phyloP scores from a whole-genome alignment of 306 rosid genomes.

The Begonia peltatifolia region DNA sequence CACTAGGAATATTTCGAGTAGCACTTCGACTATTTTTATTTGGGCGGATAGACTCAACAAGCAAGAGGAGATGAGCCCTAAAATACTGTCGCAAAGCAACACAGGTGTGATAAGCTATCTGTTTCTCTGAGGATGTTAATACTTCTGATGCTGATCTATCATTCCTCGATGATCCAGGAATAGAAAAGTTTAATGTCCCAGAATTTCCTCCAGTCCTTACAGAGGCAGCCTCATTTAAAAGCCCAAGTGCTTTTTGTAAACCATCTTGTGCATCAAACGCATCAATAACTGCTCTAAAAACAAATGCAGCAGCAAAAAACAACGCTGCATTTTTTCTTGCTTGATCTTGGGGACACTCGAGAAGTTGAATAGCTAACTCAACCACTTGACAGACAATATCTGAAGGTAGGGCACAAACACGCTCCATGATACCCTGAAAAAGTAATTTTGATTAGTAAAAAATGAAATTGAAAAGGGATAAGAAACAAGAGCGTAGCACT shows the following conservation, averaged over 20 bases:
- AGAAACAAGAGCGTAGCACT: no score
- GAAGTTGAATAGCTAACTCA: slow-evolving; percentile 81
- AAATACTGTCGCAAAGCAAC: slow-evolving; percentile 89
- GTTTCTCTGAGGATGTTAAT: slow-evolving; percentile 90
- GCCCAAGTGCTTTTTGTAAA: slow-evolving; percentile 63
- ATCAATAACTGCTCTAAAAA: slow-evolving; percentile 91
- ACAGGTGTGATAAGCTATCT: slow-evolving; percentile 89
- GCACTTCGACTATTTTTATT: slow-evolving; percentile 72
- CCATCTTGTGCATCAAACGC: slow-evolving; percentile 93
- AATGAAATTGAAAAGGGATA: no score
- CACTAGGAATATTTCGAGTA: slow-evolving; percentile 68
- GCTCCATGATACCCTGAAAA: slow-evolving; percentile 85
- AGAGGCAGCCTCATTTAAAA: slow-evolving; percentile 72
- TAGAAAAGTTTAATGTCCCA: slow-evolving; percentile 53
- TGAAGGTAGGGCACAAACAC: slow-evolving; percentile 93
- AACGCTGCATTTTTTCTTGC: slow-evolving; percentile 89
- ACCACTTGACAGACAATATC: slow-evolving; percentile 69
- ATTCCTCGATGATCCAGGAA: slow-evolving; percentile 61
- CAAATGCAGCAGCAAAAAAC: slow-evolving; percentile 88
- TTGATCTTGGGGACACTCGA: slow-evolving; percentile 82
- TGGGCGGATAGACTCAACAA: slow-evolving; percentile 89
- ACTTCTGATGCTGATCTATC: slow-evolving; percentile 80
- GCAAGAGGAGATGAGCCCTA: slow-evolving; percentile 83
- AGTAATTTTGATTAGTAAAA: no score
- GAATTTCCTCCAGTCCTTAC: slow-evolving; percentile 90